Base-by-base conservation (phyloP, 352 stramenopile species). In the Globisporangium ultimum region DNA sequence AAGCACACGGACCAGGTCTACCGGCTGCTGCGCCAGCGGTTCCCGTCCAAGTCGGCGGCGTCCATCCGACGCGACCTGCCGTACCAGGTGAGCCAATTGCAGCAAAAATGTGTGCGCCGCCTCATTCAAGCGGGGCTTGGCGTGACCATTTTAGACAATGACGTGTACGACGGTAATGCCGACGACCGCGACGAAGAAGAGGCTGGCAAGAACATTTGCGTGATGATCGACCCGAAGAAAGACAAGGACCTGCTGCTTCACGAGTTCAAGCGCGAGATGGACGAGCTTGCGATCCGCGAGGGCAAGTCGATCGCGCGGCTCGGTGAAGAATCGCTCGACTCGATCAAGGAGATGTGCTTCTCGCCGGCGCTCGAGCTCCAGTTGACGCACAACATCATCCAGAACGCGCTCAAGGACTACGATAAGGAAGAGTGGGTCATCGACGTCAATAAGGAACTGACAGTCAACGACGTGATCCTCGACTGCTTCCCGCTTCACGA, bases 341-440 rank as follows among this genome's bases (percentile, higher is more conserved):
- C 84, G 41, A 70, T 93, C 28, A 88, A 86, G 36, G 74, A 88
- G 24, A 86, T 95, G 79, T 91, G 82, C 48, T 95, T 95, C 61
- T 92, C 86, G 45, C 86, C 86, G 0, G 86, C 86, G 3, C 58
- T 95, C 34, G 86, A 95, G 62, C 64, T 95, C 47, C 86, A 95
- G 51, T 58, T 95, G 13, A 95, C 86, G 36, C 86, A 95, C 70
- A 95, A 93, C 53, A 93, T 95, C 54, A 95, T 95, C 53, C 70
- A 88, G 61, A 95, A 95, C 55, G 86, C 86, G 0, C 85, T 93
- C 20, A 79, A 78, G 36, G 86, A 95, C 61, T 95, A 91, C 41
- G 86, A 95, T 58, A 95, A 89, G 62, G 86, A 95, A 52, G 84
- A 91, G 57, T 93, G 86, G 86, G 78, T 93, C 15, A 81, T 91